Base-by-base conservation (phyloP, 179 eudicot genomes). In the Heliamphora pulchella region DNA sequence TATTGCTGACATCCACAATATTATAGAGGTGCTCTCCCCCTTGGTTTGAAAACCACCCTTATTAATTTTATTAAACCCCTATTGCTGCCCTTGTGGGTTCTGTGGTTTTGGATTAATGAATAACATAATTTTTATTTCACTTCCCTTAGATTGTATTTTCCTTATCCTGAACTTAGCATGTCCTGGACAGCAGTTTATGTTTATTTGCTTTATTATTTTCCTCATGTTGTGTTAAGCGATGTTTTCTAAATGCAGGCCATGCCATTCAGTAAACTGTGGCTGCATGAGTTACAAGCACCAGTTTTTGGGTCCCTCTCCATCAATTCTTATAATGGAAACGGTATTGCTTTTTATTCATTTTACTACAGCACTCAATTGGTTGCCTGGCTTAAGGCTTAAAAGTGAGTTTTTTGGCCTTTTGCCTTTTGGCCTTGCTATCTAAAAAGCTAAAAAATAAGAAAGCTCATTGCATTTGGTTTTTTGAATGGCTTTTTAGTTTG, bases 291-390 rank as follows among this genome's bases (percentile, higher is more conserved):
- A 80, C 87, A 84, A 84, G 89, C 93, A 75, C 98, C 98, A 3
- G 76, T 94, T 63, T 95, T 95, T 76, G 98, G 91, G 44, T 95
- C 98, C 76, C 92, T 94, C 79, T 86, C 91, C 41, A 57, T 92
- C 80, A 81, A 86, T 83, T 80, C 69, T 44, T 14, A 61, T 39
- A 78, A 73, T 62, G 93, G 97, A 78, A 89, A 90, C 83, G 88
- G 89, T 87, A 80, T 41, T 59, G 69, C 59, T 17, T 13, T 46
- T 44, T 31, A 15, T 78, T 47, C 9, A 46, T 13, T 5, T 75
- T 74, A 48, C 22, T 54, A 31, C 31, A 31, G 31, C 31, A 31
- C 31, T 31, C 31, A 31, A 31, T 31, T 31, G 31, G 31, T 31
- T 31, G 31, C 31, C 31, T 31, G 31, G 31, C 0, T 31, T 31